phyloP scores from a whole-genome alignment of 2,329 filamentous ascomycete genomes.

The Hymenoscyphus infarciens region DNA sequence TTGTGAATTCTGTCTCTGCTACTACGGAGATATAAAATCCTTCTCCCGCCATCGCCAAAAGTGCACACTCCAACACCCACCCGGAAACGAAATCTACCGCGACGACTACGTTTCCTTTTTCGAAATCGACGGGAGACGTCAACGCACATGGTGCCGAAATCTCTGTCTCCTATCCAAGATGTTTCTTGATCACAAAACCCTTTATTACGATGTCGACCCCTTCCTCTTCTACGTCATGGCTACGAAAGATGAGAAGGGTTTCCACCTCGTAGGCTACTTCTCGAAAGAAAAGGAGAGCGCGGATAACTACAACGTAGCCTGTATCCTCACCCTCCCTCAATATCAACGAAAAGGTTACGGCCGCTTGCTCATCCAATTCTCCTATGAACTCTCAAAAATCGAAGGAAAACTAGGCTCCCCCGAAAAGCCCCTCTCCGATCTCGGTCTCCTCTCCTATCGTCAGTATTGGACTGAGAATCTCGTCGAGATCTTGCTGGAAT shows the following conservation, averaged over 20 bases:
- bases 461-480: slow-evolving; percentile 98
- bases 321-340: slow-evolving; percentile 93
- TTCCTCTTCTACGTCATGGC: slow-evolving; percentile 99
- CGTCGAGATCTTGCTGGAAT: slow-evolving; percentile 76
- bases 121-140: slow-evolving; percentile 91
- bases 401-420: slow-evolving; percentile 94
- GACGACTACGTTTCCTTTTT: slow-evolving; percentile 94
- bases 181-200: slow-evolving; percentile 95
- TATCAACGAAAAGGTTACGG: slow-evolving; percentile 95
- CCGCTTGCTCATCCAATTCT: slow-evolving; percentile 90
- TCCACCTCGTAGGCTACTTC: slow-evolving; percentile 98
- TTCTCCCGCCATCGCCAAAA: slow-evolving; percentile 85
- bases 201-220: slow-evolving; percentile 99
- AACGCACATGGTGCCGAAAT: slow-evolving; percentile 95
- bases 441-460: slow-evolving; percentile 88
- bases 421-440: slow-evolving; percentile 91
- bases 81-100: slow-evolving; percentile 96
- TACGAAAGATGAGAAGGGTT: slow-evolving; percentile 80
- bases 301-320: slow-evolving; percentile 96
- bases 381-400: slow-evolving; percentile 92
- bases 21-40: slow-evolving; percentile 78
- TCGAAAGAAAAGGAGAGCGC: slow-evolving; percentile 97
- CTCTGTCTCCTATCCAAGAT: slow-evolving; percentile 92
- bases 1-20: slow-evolving; percentile 94
- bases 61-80: slow-evolving; percentile 86